Conservation (phyloP, 2,329 filamentous ascomycete species). For the Sclerotinia nivalis region DNA sequence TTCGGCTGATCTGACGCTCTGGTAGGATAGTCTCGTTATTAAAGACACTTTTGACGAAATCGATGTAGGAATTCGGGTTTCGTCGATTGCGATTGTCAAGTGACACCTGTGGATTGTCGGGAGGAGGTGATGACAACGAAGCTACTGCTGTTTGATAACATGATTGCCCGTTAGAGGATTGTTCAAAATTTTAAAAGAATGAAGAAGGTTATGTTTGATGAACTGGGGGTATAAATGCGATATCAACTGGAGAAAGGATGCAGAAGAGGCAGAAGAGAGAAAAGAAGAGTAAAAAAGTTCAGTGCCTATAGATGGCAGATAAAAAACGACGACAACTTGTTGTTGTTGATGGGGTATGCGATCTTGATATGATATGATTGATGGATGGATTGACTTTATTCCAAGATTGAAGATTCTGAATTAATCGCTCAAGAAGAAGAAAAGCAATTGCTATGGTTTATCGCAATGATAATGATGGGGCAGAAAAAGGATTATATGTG, state of each 20-base stretch:
- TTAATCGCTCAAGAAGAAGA: conserved; percentile 21
- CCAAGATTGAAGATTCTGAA: conserved; percentile 9
- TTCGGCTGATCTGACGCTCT: conserved; percentile 1
- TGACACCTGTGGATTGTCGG: conserved; percentile 38
- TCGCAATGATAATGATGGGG: conserved; percentile 29
- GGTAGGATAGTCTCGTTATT: conserved; percentile 29
- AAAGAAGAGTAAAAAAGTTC: conserved; percentile 33
- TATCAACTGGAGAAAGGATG: conserved; percentile 19
- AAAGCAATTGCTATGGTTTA: conserved; percentile 16
- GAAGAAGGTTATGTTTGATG: conserved; percentile 27
- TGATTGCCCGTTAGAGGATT: conserved; percentile 44
- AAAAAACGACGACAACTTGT: conserved; percentile 28
- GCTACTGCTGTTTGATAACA: conserved; percentile 43
- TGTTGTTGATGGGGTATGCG: conserved; percentile 23
- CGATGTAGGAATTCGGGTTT: conserved; percentile 27
- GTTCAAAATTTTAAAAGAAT: conserved; percentile 35
- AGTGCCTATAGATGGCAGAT: conserved; percentile 33
- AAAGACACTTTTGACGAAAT: conserved; percentile 27
- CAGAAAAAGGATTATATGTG: conserved; percentile 37
- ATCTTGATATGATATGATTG: conserved; percentile 25
- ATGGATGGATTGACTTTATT: conserved; percentile 9
- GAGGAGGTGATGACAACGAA: conserved; percentile 31
- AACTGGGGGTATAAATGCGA: conserved; percentile 25
- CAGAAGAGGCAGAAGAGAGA: conserved; percentile 23
- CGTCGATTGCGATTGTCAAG: conserved; percentile 39